Base-by-base conservation (phyloP, 2,329 filamentous ascomycete genomes). In the Didymellaceae sp. region DNA sequence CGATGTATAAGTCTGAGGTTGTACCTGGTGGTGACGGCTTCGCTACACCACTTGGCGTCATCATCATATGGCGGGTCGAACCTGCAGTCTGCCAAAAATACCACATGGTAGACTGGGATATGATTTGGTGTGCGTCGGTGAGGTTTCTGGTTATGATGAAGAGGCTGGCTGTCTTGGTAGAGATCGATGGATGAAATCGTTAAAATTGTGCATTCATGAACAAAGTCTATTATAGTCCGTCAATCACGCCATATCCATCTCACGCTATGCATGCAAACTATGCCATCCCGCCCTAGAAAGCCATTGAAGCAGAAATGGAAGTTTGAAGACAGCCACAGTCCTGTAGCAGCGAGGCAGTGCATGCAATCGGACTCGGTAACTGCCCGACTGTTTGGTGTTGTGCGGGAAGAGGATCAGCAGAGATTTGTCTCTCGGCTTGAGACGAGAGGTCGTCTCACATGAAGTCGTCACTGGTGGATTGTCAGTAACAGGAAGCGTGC, bases 381-480 rank as follows among this genome's bases (percentile, higher is more conserved):
- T 53, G 49, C 52, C 44, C 45, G 45, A 14, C 37, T 45, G 39
- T 39, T 45, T 40, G 34, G 20, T 48, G 32, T 57, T 37, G 41
- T 45, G 40, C 45, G 47, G 45, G 45, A 45, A 45, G 39, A 51
- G 45, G 46, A 45, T 32, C 34, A 38, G 51, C 25, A 25, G 34
- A 45, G 46, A 28, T 16, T 26, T 20, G 38, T 41, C 14, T 33
- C 43, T 52, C 20, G 11, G 47, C 37, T 20, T 14, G 21, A 30
- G n/a, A 11, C 7, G 16, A 16, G 38, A 5, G 17, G 24, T 14
- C 21, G 10, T 18, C 22, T 74, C 66, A 74, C 71, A 74, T 74
- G 48, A 74, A 74, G 54, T 74, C 70, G 42, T 74, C 71, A 61
- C 71, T 73, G 44, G 8, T 18, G 5, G 7, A 8, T 20, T 8